These are phyloP conservation scores for Cucumis melo DNA, from an alignment of 306 rosid species.

Conservation along the genomic window DNA sequence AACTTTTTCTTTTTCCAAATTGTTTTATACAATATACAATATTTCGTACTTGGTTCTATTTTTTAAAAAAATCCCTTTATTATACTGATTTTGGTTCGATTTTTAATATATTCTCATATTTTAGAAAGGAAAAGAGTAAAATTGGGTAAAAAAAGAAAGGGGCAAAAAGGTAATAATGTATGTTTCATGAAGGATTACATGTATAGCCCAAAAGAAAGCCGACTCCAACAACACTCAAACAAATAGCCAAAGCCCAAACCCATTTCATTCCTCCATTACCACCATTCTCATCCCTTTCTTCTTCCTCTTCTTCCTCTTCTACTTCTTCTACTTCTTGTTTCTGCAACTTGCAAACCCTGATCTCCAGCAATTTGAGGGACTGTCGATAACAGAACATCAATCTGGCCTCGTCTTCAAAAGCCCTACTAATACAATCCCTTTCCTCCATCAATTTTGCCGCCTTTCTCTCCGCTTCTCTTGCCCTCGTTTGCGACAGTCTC, in stretches of 20 bases:
- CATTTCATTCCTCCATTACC: conserved; percentile 19
- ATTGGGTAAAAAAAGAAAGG: not conserved
- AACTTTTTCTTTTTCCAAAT: too few species aligned
- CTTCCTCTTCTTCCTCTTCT: not conserved
- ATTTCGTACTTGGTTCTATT: too few species aligned
- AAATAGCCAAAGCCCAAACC: conserved; percentile 49
- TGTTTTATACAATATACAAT: too few species aligned
- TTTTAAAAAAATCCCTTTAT: too few species aligned
- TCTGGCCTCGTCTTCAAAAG: conserved; percentile 46
- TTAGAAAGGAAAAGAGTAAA: too few species aligned
- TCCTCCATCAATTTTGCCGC: conserved; percentile 36
- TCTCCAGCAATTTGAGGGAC: conserved; percentile 57
- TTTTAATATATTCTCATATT: too few species aligned
- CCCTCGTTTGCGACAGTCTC: conserved; percentile 62
- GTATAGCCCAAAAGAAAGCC: conserved; percentile 41
- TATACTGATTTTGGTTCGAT: too few species aligned
- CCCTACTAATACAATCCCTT: conserved; percentile 32
- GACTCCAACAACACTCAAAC: conserved; percentile 54
- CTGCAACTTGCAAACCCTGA: conserved; percentile 40
- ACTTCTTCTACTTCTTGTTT: conserved; percentile 8
- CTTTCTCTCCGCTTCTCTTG: conserved; percentile 66
- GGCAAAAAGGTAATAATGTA: not conserved
- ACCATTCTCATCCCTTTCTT: not conserved
- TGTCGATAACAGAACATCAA: conserved; percentile 45
- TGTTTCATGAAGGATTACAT: conserved; percentile 13